These are phyloP conservation scores for Termitomyces titanicus DNA, from an alignment of 768 basidiomycete species.

Conservation along the genomic window DNA sequence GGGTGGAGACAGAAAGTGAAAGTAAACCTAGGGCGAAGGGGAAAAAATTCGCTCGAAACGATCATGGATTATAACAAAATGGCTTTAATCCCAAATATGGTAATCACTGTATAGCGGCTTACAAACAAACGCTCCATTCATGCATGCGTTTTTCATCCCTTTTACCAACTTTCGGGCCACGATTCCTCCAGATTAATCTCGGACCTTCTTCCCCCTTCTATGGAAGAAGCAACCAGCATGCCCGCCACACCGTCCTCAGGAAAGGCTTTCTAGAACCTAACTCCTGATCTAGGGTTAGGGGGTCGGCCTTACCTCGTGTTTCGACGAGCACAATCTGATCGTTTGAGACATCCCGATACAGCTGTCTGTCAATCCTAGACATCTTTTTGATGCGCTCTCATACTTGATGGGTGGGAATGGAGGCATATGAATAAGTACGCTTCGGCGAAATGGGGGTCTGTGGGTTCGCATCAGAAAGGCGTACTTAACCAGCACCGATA, in stretches of 20 bases:
- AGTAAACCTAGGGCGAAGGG: slow-evolving; percentile 43
- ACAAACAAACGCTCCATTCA: slow-evolving; percentile 22
- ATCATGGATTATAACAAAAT: slow-evolving; percentile 45
- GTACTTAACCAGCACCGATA: neutral
- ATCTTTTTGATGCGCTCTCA: slow-evolving; percentile 19
- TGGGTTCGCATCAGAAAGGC: neutral
- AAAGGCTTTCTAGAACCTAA: slow-evolving; percentile 2
- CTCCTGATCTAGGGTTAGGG: slow-evolving; percentile 24
- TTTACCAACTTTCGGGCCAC: slow-evolving; percentile 6
- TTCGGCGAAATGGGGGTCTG: slow-evolving; percentile 4
- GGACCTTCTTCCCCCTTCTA: slow-evolving; percentile 12
- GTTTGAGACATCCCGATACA: slow-evolving; percentile 13
- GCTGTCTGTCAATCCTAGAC: slow-evolving; percentile 8
- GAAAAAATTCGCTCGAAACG: slow-evolving; percentile 40
- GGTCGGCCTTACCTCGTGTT: slow-evolving; percentile 23
- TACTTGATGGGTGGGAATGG: slow-evolving; percentile 2
- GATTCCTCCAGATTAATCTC: slow-evolving; percentile 15
- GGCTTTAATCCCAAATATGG: slow-evolving; percentile 33
- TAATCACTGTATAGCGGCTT: slow-evolving; percentile 19
- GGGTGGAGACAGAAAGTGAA: slow-evolving; percentile 33
- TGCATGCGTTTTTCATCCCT: slow-evolving; percentile 20
- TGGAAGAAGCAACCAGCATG: slow-evolving; percentile 10
- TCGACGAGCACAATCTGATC: slow-evolving; percentile 23
- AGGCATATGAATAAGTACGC: neutral
- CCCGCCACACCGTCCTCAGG: slow-evolving; percentile 1